A percentile compares a stretch with the other conserved stretches of the same genome.
Conservation (phyloP, 805 yeast species). For the Wickerhamiella allomyrinae region DNA sequence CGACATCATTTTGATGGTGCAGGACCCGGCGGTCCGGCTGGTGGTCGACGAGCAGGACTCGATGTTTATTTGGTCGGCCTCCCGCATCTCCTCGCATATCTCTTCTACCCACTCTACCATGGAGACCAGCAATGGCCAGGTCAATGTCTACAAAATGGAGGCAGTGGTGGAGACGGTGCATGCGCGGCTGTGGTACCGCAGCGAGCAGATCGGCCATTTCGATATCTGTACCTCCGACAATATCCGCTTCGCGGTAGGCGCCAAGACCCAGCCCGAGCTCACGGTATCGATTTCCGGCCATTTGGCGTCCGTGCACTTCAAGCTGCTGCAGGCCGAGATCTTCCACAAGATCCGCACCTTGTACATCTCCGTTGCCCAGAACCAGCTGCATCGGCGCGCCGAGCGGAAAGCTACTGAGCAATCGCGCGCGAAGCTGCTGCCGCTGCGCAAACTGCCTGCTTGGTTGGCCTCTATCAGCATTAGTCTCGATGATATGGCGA, state of each 20-base stretch:
- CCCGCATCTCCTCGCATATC: slow-evolving; percentile 22
- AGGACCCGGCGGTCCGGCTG: slow-evolving; percentile 15
- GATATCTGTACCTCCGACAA: slow-evolving; percentile 19
- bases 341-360: slow-evolving; percentile 21
- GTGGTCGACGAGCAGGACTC: slow-evolving; percentile 15
- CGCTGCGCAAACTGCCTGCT: slow-evolving; percentile 14
- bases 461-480: slow-evolving; percentile 12
- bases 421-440: neutral
- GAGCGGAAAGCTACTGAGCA: neutral
- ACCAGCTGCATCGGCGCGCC: slow-evolving; percentile 3
- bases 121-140: neutral
- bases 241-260: slow-evolving; percentile 14
- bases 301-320: slow-evolving; percentile 18
- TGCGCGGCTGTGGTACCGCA: slow-evolving; percentile 20
- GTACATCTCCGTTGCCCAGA: slow-evolving; percentile 5
- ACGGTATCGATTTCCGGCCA: slow-evolving; percentile 17
- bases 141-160: slow-evolving; percentile 9
- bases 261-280: slow-evolving; percentile 21
- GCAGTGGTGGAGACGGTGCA: slow-evolving; percentile 9
- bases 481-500: slow-evolving; percentile 4
- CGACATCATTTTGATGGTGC: slow-evolving; percentile 12
- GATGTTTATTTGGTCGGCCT: slow-evolving; percentile 24
- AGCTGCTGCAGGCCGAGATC: slow-evolving; percentile 22
- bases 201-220: slow-evolving; percentile 17
- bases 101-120: slow-evolving; percentile 19